phyloP scores from a whole-genome alignment of 371 early-diverging fungal species.

The Lichtheimia hyalospora region DNA sequence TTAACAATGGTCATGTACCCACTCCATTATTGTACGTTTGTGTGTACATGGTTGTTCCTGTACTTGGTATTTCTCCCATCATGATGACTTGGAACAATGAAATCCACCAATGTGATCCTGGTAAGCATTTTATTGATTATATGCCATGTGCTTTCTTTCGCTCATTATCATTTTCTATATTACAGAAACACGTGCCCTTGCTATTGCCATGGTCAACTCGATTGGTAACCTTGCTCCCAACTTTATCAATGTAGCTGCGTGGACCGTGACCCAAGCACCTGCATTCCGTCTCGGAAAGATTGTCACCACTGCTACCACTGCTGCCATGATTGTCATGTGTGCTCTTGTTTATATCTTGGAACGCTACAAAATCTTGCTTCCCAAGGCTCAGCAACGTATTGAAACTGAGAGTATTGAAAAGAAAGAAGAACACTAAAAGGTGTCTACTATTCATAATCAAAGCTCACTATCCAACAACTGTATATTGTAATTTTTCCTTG shows the following conservation, averaged over 20 bases:
- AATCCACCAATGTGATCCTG: conserved; percentile 27
- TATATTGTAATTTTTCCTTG: no score
- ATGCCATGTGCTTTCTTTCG: neutral
- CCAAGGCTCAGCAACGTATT: conserved; percentile 32
- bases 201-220: conserved; percentile 42
- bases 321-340: conserved; percentile 28
- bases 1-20: conserved; percentile 39
- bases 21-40: conserved; percentile 28
- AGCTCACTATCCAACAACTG: no score
- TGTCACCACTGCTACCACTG: conserved; percentile 32
- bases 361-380: conserved; percentile 26
- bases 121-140: no score
- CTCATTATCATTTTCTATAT: no score
- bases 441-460: no score
- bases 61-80: conserved; percentile 36
- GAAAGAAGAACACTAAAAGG: neutral
- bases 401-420: conserved; percentile 17
- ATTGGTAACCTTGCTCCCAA: conserved; percentile 43
- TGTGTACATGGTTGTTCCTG: conserved; percentile 33
- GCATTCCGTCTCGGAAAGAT: conserved; percentile 33
- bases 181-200: conserved; percentile 34
- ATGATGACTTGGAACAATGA: conserved; percentile 46
- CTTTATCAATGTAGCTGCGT: conserved; percentile 33
- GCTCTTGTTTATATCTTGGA: conserved; percentile 19
- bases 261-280: conserved; percentile 24